A percentile compares a stretch with the other conserved stretches of the same genome.
Evolutionary conservation across 2,329 filamentous ascomycete genomes (phyloP).

Genomic region (Exophiala sp.): DNA sequence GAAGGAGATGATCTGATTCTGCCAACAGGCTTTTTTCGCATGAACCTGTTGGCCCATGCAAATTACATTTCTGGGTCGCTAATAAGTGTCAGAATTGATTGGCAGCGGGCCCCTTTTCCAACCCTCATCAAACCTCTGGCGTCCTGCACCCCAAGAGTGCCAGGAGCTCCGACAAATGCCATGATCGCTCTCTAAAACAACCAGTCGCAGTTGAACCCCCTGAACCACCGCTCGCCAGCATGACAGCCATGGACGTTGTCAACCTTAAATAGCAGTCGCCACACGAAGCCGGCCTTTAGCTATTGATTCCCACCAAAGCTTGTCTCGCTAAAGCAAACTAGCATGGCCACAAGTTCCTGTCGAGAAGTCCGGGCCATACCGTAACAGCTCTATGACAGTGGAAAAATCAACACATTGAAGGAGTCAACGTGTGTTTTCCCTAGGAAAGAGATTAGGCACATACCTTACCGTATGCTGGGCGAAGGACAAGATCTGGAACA

Average conservation of each 20-base stretch:
- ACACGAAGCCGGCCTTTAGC: conserved; percentile 7
- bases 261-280: conserved; percentile 24
- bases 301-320: conserved; percentile 17
- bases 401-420: too few species aligned
- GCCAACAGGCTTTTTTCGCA: not conserved
- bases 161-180: not conserved
- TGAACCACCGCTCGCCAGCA: not conserved
- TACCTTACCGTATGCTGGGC: too few species aligned
- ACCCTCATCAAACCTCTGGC: not conserved
- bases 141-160: not conserved
- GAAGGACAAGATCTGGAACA: too few species aligned
- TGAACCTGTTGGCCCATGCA: conserved; percentile 11
- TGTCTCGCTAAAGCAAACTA: not conserved
- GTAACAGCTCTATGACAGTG: not conserved
- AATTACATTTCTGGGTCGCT: conserved; percentile 14
- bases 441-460: too few species aligned
- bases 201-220: not conserved
- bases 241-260: conserved; percentile 3
- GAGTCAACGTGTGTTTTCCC: too few species aligned
- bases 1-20: conserved; percentile 2
- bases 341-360: not conserved
- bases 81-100: conserved; percentile 3
- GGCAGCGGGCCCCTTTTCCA: conserved; percentile 8
- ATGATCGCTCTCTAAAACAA: not conserved
- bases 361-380: not conserved